Conservation (phyloP, 139 green algal genomes). For the Tetradesmus lagerheimii region DNA sequence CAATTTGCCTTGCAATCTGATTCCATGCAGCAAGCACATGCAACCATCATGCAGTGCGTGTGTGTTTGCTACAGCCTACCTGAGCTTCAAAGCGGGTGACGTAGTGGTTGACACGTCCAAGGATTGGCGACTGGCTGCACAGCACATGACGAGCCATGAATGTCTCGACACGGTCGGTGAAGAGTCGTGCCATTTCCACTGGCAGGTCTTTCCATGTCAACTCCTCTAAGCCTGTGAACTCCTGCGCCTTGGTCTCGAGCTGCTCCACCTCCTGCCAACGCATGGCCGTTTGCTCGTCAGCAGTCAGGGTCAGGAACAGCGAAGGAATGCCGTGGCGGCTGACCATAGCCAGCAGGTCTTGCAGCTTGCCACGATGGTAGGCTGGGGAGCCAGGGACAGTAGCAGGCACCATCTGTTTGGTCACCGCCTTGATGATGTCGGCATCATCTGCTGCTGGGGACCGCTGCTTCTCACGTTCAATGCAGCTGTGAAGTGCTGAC, state of each 20-base stretch:
- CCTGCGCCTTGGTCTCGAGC: neutral
- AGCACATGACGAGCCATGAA: constrained; percentile 6
- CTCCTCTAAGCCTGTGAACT: neutral
- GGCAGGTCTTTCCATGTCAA: constrained; percentile 4
- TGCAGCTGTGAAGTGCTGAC: neutral
- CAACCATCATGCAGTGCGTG: too few species aligned
- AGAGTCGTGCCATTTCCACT: neutral
- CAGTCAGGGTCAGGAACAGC: constrained; percentile 24
- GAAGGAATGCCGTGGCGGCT: neutral
- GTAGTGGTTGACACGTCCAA: neutral
- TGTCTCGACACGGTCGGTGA: neutral
- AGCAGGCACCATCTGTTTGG: neutral
- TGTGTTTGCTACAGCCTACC: too few species aligned
- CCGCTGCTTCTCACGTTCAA: neutral
- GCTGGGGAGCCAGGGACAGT: neutral
- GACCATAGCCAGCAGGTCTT: constrained; percentile 13
- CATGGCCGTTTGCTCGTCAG: neutral
- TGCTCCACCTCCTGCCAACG: constrained; percentile 15
- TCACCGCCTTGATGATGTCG: neutral
- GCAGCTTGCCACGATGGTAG: constrained; percentile 21
- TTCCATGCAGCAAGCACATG: too few species aligned
- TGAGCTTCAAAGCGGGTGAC: constrained; percentile 20
- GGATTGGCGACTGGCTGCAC: neutral
- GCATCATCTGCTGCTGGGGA: neutral
- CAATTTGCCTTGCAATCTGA: too few species aligned